Percentiles rank a stretch among this genome's conserved stretches.
These are phyloP conservation scores for Aspergillus ustus DNA, from an alignment of 2,329 filamentous ascomycete genomes.

Conservation along the genomic window DNA sequence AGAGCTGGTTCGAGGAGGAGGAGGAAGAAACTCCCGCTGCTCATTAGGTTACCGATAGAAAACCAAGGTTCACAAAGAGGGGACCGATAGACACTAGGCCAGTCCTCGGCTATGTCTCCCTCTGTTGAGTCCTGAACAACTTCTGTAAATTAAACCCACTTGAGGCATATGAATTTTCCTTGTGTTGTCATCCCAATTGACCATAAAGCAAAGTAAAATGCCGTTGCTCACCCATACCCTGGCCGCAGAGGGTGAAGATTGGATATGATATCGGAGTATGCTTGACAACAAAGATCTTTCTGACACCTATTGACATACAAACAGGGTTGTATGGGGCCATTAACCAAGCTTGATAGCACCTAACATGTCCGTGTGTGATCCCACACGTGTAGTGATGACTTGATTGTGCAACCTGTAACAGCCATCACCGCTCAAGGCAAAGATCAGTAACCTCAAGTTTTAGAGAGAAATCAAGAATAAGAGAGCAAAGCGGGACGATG, in stretches of 20 bases:
- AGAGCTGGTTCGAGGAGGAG: constrained; percentile 85
- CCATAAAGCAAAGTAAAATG: not conserved
- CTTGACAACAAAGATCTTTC: not conserved
- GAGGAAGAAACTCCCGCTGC: constrained; percentile 54
- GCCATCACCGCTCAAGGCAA: constrained; percentile 1
- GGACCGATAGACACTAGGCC: constrained; percentile 31
- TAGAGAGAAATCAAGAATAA: not conserved
- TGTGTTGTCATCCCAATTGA: constrained; percentile 5
- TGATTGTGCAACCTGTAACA: constrained; percentile 5
- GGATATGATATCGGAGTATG: not conserved
- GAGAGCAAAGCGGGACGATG: not conserved
- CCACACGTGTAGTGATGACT: constrained; percentile 2
- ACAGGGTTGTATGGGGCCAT: not conserved
- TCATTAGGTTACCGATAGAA: constrained; percentile 43
- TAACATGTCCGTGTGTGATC: not conserved
- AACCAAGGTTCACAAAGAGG: constrained; percentile 34
- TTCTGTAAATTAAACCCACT: constrained; percentile 37
- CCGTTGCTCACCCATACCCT: not conserved
- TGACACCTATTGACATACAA: not conserved
- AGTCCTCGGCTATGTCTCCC: constrained; percentile 30
- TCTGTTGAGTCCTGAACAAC: constrained; percentile 25
- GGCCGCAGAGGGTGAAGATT: too few species aligned
- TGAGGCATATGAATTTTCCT: constrained; percentile 31
- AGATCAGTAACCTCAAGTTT: constrained; percentile 4
- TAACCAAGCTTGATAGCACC: not conserved